Evolutionary conservation across 2,329 filamentous ascomycete species (phyloP).

Genomic region (Mycocentrospora acerina): DNA sequence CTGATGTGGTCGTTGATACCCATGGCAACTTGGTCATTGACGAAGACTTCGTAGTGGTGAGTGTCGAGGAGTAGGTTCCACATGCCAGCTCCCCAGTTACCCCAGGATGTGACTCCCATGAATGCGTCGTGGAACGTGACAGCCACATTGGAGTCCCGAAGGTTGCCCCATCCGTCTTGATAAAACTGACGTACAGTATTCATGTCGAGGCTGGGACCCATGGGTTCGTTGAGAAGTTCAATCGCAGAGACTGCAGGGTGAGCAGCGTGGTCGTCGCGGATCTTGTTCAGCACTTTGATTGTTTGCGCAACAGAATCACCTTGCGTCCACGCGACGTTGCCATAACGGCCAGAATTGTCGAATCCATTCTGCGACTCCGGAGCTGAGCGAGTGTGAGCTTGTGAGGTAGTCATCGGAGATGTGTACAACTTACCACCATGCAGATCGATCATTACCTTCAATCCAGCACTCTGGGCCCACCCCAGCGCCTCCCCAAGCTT

Average conservation of each 20-base stretch:
- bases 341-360: slow-evolving; percentile 63
- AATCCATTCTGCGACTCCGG: slow-evolving; percentile 67
- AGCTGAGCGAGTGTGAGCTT: slow-evolving; percentile 38
- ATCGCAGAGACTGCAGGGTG: slow-evolving; percentile 51
- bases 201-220: slow-evolving; percentile 47
- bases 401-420: neutral
- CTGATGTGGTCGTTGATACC: slow-evolving; percentile 43
- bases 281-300: slow-evolving; percentile 47
- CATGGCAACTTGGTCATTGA: slow-evolving; percentile 40
- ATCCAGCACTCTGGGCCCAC: slow-evolving; percentile 59
- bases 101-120: slow-evolving; percentile 47
- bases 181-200: slow-evolving; percentile 49
- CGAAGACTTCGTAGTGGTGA: slow-evolving; percentile 53
- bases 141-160: slow-evolving; percentile 45
- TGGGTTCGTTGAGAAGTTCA: slow-evolving; percentile 52
- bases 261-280: slow-evolving; percentile 48
- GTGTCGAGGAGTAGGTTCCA: slow-evolving; percentile 49
- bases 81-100: slow-evolving; percentile 48
- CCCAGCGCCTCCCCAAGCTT: slow-evolving; percentile 59
- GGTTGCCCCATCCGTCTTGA: slow-evolving; percentile 51
- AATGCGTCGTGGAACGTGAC: slow-evolving; percentile 53
- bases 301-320: slow-evolving; percentile 47
- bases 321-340: slow-evolving; percentile 48
- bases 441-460: slow-evolving; percentile 68
- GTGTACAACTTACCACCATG: slow-evolving; percentile 58